A percentile compares a stretch with the other conserved stretches of the same genome.
These are phyloP conservation scores for Monilinia fructicola DNA, from an alignment of 2,329 filamentous ascomycete genomes.

Conservation along the genomic window DNA sequence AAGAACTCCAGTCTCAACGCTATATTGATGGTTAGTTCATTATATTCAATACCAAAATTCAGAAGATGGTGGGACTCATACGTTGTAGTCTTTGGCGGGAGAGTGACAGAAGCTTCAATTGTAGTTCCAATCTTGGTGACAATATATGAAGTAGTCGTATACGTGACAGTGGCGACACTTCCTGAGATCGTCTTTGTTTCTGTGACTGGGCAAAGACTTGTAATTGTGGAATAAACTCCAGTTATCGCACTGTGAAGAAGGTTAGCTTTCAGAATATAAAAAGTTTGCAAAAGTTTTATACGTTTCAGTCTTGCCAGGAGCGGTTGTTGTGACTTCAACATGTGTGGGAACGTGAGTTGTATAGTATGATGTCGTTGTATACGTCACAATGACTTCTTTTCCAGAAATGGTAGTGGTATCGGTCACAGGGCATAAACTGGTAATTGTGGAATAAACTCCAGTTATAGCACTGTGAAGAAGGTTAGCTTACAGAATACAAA, in stretches of 20 bases:
- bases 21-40: slow-evolving; percentile 3
- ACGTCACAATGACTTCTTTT: slow-evolving; percentile 13
- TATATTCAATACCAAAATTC: not conserved
- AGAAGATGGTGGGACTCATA: not conserved
- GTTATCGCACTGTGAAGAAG: slow-evolving; percentile 4
- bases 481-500: not conserved
- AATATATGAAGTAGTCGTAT: slow-evolving; percentile 12
- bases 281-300: not conserved
- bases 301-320: not conserved
- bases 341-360: slow-evolving; percentile 2
- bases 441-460: slow-evolving; percentile 17
- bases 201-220: slow-evolving; percentile 41
- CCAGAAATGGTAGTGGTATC: slow-evolving; percentile 24
- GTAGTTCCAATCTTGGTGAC: slow-evolving; percentile 21
- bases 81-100: slow-evolving; percentile 23
- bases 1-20: slow-evolving; percentile 31
- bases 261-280: not conserved
- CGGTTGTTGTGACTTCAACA: slow-evolving; percentile 14
- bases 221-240: slow-evolving; percentile 14
- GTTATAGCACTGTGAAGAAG: slow-evolving; percentile 1
- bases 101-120: slow-evolving; percentile 19
- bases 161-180: slow-evolving; percentile 3
- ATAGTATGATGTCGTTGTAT: slow-evolving; percentile 16
- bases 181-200: slow-evolving; percentile 22
- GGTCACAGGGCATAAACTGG: slow-evolving; percentile 41